These are phyloP conservation scores for Macroventuria anomochaeta DNA, from an alignment of 2,329 filamentous ascomycete genomes.

Conservation along the genomic window DNA sequence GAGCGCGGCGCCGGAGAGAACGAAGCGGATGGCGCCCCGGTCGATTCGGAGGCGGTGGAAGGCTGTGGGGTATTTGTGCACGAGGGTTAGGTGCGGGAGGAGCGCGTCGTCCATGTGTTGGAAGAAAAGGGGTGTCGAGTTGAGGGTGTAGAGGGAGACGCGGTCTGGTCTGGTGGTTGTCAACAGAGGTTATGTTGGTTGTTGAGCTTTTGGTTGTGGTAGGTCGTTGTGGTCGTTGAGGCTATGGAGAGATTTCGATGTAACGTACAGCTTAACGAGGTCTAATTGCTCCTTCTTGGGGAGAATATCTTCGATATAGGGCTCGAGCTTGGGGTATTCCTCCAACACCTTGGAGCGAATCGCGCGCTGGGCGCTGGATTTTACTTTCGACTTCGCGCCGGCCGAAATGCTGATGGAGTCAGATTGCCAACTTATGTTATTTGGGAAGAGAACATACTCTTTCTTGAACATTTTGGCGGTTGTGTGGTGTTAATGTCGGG, in stretches of 20 bases:
- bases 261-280: slow-evolving; percentile 90
- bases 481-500: slow-evolving; percentile 4
- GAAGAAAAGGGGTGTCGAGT: slow-evolving; percentile 83
- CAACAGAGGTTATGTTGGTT: too few species aligned
- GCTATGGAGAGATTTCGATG: too few species aligned
- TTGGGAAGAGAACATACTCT: slow-evolving; percentile 30
- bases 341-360: slow-evolving; percentile 83
- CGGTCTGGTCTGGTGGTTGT: too few species aligned
- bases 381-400: slow-evolving; percentile 91
- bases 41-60: slow-evolving; percentile 91
- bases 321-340: slow-evolving; percentile 83
- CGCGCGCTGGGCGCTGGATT: slow-evolving; percentile 89
- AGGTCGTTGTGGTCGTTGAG: too few species aligned
- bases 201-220: too few species aligned
- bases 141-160: slow-evolving; percentile 85
- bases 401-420: slow-evolving; percentile 66
- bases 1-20: slow-evolving; percentile 88
- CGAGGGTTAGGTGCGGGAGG: slow-evolving; percentile 84
- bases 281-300: slow-evolving; percentile 93
- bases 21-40: slow-evolving; percentile 94
- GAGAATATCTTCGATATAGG: slow-evolving; percentile 90
- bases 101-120: slow-evolving; percentile 80
- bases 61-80: slow-evolving; percentile 86
- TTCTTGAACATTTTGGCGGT: slow-evolving; percentile 46
- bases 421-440: background rate